These are phyloP conservation scores for Blepharisma japonicum DNA, from an alignment of 73 alveolate genomes.

Conservation along the genomic window DNA sequence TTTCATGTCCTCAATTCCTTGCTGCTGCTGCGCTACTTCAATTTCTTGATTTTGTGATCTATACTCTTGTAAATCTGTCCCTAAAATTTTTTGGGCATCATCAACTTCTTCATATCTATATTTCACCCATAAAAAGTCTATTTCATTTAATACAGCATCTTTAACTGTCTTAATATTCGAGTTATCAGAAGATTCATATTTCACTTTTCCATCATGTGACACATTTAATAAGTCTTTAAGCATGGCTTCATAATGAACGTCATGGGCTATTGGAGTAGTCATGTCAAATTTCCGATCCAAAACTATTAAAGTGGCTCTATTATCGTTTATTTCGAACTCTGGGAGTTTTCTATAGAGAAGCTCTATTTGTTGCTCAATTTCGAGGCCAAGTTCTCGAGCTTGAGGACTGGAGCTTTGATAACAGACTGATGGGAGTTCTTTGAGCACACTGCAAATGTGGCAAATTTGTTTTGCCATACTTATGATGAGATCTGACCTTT, in stretches of 20 bases:
- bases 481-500: background rate
- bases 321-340: background rate
- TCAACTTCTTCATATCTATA: constrained; percentile 24
- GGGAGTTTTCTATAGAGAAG: constrained; percentile 18
- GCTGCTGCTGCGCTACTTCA: background rate
- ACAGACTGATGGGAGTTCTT: background rate
- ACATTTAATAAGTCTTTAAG: constrained; percentile 19
- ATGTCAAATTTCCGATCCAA: background rate
- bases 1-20: background rate
- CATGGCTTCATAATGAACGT: constrained; percentile 12
- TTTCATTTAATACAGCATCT: constrained; percentile 22
- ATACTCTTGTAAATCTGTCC: background rate
- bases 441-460: background rate
- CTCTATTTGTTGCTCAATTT: background rate
- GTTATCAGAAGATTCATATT: constrained; percentile 3
- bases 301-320: background rate
- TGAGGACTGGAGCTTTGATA: background rate
- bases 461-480: background rate
- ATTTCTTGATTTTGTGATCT: constrained; percentile 2
- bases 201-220: constrained; percentile 15
- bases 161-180: background rate
- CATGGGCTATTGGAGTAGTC: background rate
- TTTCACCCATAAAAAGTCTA: background rate
- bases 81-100: constrained; percentile 12
- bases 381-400: background rate